phyloP scores from a whole-genome alignment of 2,329 filamentous ascomycete species.

The Aspergillus aculeatus region DNA sequence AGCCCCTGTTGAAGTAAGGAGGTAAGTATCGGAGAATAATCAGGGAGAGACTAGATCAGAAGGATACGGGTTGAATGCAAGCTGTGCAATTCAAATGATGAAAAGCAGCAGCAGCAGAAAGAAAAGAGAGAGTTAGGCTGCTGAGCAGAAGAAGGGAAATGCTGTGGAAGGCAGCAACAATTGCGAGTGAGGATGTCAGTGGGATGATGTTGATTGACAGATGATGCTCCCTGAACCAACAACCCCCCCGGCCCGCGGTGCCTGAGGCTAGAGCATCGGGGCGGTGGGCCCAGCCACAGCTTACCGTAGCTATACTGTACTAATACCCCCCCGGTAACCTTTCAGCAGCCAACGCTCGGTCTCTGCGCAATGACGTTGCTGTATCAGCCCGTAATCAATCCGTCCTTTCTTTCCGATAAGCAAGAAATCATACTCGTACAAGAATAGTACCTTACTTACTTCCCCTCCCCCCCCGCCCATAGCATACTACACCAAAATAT shows the following conservation, averaged over 20 bases:
- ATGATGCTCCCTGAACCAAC: constrained; percentile 23
- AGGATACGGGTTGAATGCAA: constrained; percentile 22
- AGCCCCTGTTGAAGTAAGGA: constrained; percentile 17
- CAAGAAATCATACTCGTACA: not conserved
- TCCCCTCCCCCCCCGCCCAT: not conserved
- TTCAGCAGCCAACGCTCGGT: not conserved
- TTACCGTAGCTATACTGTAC: constrained; percentile 10
- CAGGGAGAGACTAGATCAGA: constrained; percentile 49
- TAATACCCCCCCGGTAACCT: not conserved
- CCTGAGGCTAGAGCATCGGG: constrained; percentile 21
- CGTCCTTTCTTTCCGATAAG: constrained; percentile 12
- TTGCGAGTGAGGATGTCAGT: constrained; percentile 17
- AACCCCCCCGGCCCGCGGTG: constrained; percentile 1
- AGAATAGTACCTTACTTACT: not conserved
- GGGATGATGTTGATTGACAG: constrained; percentile 11
- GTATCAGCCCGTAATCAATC: constrained; percentile 18
- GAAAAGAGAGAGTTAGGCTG: not conserved
- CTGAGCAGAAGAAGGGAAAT: not conserved
- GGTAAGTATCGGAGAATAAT: constrained; percentile 6
- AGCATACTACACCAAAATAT: not conserved
- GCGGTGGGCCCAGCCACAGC: constrained; percentile 22
- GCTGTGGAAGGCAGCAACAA: constrained; percentile 4
- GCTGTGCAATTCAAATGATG: not conserved
- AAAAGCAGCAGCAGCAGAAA: not conserved
- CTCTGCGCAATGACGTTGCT: constrained; percentile 19